Conservation (phyloP, 1,139 yeast genomes). For the Lodderomyces margitis region DNA sequence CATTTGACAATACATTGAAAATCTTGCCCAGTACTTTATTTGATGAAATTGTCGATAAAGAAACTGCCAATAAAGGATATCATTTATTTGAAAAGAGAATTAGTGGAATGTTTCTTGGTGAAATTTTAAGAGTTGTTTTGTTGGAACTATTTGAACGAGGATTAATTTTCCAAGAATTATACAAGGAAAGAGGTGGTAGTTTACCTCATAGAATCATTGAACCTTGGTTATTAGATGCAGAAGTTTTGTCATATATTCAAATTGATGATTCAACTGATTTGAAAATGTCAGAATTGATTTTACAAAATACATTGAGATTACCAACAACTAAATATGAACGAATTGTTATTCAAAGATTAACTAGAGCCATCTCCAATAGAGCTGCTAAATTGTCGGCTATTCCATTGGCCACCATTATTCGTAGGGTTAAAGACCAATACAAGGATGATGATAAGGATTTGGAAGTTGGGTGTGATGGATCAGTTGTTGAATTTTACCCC, state of each 20-base stretch:
- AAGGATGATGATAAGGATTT: constrained; percentile 62
- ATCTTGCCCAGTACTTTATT: constrained; percentile 73
- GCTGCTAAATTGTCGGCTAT: constrained; percentile 86
- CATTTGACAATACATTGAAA: constrained; percentile 78
- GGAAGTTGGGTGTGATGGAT: constrained; percentile 93
- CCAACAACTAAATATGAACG: constrained; percentile 72
- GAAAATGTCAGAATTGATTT: constrained; percentile 60
- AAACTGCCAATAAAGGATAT: constrained; percentile 79
- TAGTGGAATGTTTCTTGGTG: constrained; percentile 93
- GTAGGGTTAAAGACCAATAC: constrained; percentile 39
- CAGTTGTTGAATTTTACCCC: constrained; percentile 90
- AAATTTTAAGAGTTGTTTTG: constrained; percentile 70
- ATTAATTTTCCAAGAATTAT: constrained; percentile 54
- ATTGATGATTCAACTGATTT: constrained; percentile 75
- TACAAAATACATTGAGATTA: constrained; percentile 62
- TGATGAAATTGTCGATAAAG: constrained; percentile 65
- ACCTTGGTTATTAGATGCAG: constrained; percentile 80
- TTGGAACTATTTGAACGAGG: constrained; percentile 62
- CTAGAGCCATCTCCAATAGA: constrained; percentile 77
- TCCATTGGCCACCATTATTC: constrained; percentile 76
- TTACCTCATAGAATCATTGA: constrained; percentile 66
- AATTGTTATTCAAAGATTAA: constrained; percentile 62
- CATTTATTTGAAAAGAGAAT: constrained; percentile 93
- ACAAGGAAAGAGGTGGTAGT: constrained; percentile 47
- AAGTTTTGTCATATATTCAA: constrained; percentile 77